Evolutionary conservation across 768 basidiomycete species (phyloP), one percentile per base, ranked within the genome.

Genomic region (Boletus subparvulus): DNA sequence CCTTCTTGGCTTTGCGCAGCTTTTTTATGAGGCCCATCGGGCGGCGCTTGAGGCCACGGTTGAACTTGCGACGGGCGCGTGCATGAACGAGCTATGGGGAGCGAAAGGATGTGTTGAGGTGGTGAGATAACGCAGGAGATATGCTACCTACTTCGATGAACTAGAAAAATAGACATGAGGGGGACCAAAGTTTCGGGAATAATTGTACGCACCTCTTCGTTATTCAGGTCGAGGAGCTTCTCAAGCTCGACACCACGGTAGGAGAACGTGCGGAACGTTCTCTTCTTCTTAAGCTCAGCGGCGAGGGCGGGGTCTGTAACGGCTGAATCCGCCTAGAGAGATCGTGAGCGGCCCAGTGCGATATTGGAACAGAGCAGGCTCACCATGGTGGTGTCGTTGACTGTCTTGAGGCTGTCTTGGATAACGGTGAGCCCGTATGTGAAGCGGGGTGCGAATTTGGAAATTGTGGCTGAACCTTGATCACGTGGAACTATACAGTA

Each of bases 1-100:
- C 94, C 81, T 96, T 98, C 86, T 99, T 99, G 56, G 97, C 93
- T 78, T 97, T 96, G 76, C 97, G 92, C 67, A 99, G 84, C 79
- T 99, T 99, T 84, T 98, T 98, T 75, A 99, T 98, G 65, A 99
- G 86, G 63, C 94, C 94, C 89, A 99, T 90, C 42, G 97, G 95
- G 75, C 89, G 88, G 78, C 95, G 92, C 83, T 98, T 98, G 69
- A 99, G 88, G 69, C 97, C 97, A 67, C 97, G 92, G 77, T 94
- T 90, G 89, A 99, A 99, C 75, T 96, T 92, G 73, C 97, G 85
- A 70, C 97, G 93, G 52, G 96, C 97, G 75, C 97, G 95, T 65
- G 96, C 93, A 74, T 98, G 96, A 67, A 99, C 97, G 75, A 99
- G 86, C 91, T 96, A 62, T 21, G 26, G 14, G 9, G 30, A 42